A percentile compares a stretch with the other conserved stretches of the same genome.
Evolutionary conservation across 148 eudicot species (phyloP).

Genomic region (Vaccinium corymbosum): DNA sequence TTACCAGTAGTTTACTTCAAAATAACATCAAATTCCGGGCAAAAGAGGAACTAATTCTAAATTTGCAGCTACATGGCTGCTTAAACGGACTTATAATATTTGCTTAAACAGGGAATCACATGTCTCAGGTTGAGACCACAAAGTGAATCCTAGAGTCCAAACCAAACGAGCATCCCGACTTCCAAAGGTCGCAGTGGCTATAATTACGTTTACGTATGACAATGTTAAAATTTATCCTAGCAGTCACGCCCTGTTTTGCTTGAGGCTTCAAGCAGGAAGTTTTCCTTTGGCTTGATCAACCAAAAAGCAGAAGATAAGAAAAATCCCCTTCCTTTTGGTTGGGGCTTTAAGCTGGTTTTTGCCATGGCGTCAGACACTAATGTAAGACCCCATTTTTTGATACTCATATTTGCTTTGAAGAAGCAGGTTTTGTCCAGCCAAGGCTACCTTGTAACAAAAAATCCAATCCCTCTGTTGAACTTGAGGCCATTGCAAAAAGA

Average conservation of each 20-base stretch:
- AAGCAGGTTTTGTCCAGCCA: not conserved
- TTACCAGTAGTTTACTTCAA: too few relatives aligned
- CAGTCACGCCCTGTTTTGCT: not conserved
- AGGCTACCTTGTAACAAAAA: not conserved
- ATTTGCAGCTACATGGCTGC: not conserved
- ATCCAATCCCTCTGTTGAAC: not conserved
- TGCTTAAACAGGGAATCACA: not conserved
- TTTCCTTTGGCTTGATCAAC: not conserved
- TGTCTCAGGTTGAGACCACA: not conserved
- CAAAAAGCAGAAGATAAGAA: not conserved
- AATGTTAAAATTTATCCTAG: not conserved
- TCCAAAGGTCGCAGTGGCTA: not conserved
- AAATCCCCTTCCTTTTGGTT: not conserved
- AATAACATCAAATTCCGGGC: too few relatives aligned
- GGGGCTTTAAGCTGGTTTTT: not conserved
- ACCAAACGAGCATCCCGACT: not conserved
- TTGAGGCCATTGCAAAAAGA: not conserved
- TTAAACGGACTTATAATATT: not conserved
- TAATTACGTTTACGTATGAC: not conserved
- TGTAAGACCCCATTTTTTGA: not conserved
- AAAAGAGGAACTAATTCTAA: not conserved
- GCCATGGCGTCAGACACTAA: not conserved
- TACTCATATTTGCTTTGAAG: not conserved
- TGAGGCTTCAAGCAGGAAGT: not conserved
- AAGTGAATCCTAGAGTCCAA: not conserved